phyloP scores from a whole-genome alignment of 805 yeast species.

The Saturnispora diversa region DNA sequence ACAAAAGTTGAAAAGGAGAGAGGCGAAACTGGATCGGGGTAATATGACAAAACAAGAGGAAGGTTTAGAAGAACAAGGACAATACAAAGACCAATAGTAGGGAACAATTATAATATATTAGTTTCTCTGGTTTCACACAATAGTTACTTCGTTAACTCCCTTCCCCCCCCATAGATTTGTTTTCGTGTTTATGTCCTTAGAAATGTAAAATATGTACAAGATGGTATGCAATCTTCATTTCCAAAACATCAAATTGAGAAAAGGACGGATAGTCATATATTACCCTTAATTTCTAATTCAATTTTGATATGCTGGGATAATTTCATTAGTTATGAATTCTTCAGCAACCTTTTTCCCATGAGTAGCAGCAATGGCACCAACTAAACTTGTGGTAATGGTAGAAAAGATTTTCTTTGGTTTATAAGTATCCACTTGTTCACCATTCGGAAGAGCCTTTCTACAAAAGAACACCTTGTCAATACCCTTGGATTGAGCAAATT shows the following conservation, averaged over 20 bases:
- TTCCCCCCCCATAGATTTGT: no score
- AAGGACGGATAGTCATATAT: no score
- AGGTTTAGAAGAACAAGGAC: no score
- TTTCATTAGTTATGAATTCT: constrained; percentile 46
- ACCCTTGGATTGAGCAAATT: constrained; percentile 41
- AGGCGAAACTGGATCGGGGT: no score
- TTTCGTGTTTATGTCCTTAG: background rate
- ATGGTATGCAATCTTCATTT: constrained; percentile 2
- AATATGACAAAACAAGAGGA: no score
- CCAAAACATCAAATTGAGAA: background rate
- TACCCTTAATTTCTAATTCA: background rate
- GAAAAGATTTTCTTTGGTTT: constrained; percentile 26
- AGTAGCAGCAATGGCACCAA: constrained; percentile 59
- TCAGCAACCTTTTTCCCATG: constrained; percentile 57
- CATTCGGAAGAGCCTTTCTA: constrained; percentile 36
- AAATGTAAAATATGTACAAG: constrained; percentile 2
- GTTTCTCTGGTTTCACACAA: no score
- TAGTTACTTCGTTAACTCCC: no score
- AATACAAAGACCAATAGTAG: no score
- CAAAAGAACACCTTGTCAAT: constrained; percentile 55
- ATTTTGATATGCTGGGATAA: constrained; percentile 22
- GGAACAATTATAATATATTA: no score
- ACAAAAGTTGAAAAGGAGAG: no score
- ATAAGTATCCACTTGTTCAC: constrained; percentile 28
- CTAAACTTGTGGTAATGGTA: constrained; percentile 37